A percentile compares a stretch with the other conserved stretches of the same genome.
Conservation (phyloP, 371 early-diverging fungal species). For the Actinomucor elegans region DNA sequence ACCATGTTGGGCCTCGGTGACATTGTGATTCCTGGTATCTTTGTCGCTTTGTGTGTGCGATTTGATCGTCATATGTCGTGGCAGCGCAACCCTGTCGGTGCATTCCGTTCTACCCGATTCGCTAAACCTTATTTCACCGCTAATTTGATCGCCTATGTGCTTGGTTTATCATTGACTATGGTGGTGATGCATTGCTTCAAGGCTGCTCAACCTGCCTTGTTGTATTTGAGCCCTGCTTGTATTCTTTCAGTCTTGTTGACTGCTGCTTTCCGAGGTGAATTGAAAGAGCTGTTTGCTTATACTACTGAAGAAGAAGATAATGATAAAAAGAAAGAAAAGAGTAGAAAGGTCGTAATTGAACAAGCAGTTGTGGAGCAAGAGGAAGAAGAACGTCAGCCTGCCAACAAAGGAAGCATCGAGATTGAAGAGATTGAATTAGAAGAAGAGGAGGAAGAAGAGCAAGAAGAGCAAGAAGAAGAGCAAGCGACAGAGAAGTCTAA, state of each 20-base stretch:
- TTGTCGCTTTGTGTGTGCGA: constrained; percentile 87
- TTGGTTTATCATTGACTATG: constrained; percentile 89
- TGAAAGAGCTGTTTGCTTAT: constrained; percentile 80
- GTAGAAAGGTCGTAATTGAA: constrained; percentile 6
- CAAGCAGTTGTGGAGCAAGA: constrained; percentile 1
- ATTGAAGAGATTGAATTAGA: constrained; percentile 19
- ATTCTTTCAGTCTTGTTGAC: constrained; percentile 82
- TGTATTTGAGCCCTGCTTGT: constrained; percentile 96
- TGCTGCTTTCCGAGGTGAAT: constrained; percentile 81
- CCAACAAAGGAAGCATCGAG: not conserved
- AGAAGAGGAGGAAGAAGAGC: constrained; percentile 13
- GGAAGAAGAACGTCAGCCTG: not conserved
- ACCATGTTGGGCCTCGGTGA: constrained; percentile 98
- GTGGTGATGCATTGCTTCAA: constrained; percentile 95
- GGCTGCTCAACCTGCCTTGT: constrained; percentile 96
- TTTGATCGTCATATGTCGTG: constrained; percentile 79
- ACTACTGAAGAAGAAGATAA: constrained; percentile 65
- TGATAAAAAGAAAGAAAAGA: constrained; percentile 34
- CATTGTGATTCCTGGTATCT: constrained; percentile 97
- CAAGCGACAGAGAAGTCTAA: not conserved
- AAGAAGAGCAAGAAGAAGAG: not conserved
- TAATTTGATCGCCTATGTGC: constrained; percentile 78
- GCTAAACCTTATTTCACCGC: constrained; percentile 87
- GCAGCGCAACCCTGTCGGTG: constrained; percentile 47
- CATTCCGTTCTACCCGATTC: constrained; percentile 63